Conservation (phyloP, 129 eudicot species). For the Flaveria bidentis region DNA sequence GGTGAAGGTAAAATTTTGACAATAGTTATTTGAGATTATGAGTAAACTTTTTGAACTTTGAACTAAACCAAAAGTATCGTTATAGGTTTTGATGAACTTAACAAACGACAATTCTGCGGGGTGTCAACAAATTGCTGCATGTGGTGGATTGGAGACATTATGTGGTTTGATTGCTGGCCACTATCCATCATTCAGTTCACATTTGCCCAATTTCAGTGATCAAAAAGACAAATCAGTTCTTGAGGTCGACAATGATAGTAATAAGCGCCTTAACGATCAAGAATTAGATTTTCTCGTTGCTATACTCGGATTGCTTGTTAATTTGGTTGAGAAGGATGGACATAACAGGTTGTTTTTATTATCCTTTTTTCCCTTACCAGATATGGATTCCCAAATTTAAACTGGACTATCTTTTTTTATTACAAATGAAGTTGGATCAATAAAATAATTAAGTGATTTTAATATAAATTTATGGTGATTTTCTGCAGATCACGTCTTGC, state of each 20-base stretch:
- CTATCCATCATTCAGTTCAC: conserved; percentile 65
- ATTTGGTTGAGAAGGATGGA: conserved; percentile 85
- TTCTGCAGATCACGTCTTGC: conserved; percentile 82
- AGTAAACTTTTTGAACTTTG: background rate
- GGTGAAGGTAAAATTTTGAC: conserved; percentile 60
- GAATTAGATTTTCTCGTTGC: conserved; percentile 91
- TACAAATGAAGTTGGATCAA: background rate
- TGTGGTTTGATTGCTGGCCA: conserved; percentile 83
- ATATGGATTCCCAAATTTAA: background rate
- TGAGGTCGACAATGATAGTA: conserved; percentile 34
- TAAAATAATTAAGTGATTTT: background rate
- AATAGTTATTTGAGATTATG: background rate
- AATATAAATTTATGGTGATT: background rate
- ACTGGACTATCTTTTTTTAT: background rate
- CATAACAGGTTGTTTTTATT: conserved; percentile 57
- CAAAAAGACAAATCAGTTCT: conserved; percentile 44
- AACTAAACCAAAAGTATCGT: conserved; percentile 10
- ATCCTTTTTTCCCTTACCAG: background rate
- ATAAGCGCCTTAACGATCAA: conserved; percentile 64
- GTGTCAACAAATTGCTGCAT: conserved; percentile 87
- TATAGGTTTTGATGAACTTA: conserved; percentile 91
- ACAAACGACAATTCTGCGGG: conserved; percentile 86
- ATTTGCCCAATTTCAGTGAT: conserved; percentile 35
- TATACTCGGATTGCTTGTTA: conserved; percentile 87
- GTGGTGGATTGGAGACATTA: conserved; percentile 82